Evolutionary conservation across 257 asterid species (phyloP), one percentile per base, ranked within the genome.

Genomic region (Primulina tabacum): DNA sequence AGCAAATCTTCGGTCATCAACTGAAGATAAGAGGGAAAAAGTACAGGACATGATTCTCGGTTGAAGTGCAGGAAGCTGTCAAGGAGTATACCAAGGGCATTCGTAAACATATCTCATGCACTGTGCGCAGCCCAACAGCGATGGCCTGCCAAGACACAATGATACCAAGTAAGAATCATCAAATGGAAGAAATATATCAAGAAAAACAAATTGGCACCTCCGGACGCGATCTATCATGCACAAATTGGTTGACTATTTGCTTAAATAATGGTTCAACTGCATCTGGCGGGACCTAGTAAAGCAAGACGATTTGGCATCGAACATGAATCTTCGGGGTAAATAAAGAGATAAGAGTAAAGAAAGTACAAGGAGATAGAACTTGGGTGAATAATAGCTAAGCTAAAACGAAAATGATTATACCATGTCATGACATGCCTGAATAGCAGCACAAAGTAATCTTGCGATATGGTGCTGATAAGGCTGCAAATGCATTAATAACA

Each of bases 181-280:
- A 21, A 21, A 21, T 21, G 24, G 24, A 21, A 21, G 95, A 47
- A 97, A 93, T 61, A 80, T 78, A 72, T 93, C 97, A 71, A 90
- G 96, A 67, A 28, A 28, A 28, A 21, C 24, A 21, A 21, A 21
- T 21, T 21, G 24, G 24, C 24, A 21, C 24, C 24, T 21, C 24
- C 24, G 24, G 24, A 21, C 24, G 24, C 24, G 24, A 21, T 21
- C 24, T 21, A 21, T 21, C 24, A 0, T 21, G 24, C 24, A 93
- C 96, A 79, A 93, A 93, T 75, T 90, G 96, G 84, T 93, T 93
- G 71, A 90, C 99, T 60, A 93, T 77, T 84, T 93, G 99, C 78
- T 82, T 93, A 76, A 93, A 93, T 75, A 93, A 76, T 32, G 99
- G 96, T 82, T 93, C 96, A 60, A 93, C 96, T 7, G 92, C 95